Percentiles rank a stretch among this genome's conserved stretches.
Evolutionary conservation across 495 filamentous ascomycete genomes (phyloP).

Genomic region (Hypoxylon fragiforme): DNA sequence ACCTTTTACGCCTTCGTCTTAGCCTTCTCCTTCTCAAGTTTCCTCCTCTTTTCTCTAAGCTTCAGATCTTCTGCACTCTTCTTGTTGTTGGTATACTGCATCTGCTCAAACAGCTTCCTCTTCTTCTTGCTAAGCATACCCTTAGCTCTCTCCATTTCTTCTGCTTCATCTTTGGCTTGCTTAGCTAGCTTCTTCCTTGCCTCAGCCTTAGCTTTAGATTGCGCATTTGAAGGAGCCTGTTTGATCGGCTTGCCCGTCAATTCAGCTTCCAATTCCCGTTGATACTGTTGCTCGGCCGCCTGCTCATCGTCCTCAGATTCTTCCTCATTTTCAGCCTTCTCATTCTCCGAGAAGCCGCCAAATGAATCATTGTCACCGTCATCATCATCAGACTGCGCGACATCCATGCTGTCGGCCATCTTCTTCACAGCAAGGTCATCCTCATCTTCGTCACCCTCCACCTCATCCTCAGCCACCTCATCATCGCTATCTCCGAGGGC

Average conservation of each 20-base stretch:
- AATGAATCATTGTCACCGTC: conserved; percentile 43
- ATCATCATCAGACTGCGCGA: conserved; percentile 50
- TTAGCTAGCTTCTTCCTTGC: conserved; percentile 69
- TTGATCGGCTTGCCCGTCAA: conserved; percentile 58
- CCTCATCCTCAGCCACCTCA: conserved; percentile 55
- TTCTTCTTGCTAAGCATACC: conserved; percentile 94
- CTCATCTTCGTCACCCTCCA: conserved; percentile 45
- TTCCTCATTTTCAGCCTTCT: conserved; percentile 41
- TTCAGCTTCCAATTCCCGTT: conserved; percentile 91
- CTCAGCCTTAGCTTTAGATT: conserved; percentile 63
- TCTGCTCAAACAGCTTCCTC: conserved; percentile 87
- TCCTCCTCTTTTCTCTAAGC: conserved; percentile 84
- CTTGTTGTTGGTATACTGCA: conserved; percentile 86
- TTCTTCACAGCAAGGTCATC: conserved; percentile 45
- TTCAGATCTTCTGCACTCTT: conserved; percentile 73
- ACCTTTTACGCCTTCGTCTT: conserved; percentile 36
- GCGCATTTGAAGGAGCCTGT: conserved; percentile 48
- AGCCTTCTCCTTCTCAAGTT: conserved; percentile 70
- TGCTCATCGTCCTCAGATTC: conserved; percentile 54
- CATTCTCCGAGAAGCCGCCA: conserved; percentile 49
- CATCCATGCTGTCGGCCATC: conserved; percentile 49
- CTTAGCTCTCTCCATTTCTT: conserved; percentile 83
- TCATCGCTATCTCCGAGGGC: conserved; percentile 64
- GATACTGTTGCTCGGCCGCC: conserved; percentile 59
- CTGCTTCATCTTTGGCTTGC: conserved; percentile 72